Conservation (phyloP, 2,329 filamentous ascomycete species). For the Penicillium sp. region DNA sequence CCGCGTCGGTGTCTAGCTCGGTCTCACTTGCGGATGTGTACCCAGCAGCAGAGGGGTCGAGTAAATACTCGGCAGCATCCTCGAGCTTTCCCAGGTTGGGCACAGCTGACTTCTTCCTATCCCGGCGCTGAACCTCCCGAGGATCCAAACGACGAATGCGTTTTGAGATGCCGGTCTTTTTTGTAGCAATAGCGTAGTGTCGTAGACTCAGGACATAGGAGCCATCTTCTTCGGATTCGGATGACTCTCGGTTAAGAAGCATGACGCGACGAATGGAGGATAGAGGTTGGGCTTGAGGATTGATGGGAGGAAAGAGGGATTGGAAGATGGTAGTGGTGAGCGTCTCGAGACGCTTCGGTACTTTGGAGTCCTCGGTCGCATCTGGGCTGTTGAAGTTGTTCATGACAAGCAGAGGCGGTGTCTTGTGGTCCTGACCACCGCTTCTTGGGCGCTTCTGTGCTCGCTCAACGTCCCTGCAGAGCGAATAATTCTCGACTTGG, state of each 20-base stretch:
- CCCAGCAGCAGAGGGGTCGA: slow-evolving; percentile 72
- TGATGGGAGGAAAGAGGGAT: slow-evolving; percentile 92
- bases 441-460: slow-evolving; percentile 79
- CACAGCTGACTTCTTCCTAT: slow-evolving; percentile 64
- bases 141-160: slow-evolving; percentile 79
- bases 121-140: slow-evolving; percentile 72
- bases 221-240: slow-evolving; percentile 51
- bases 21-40: slow-evolving; percentile 93
- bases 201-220: slow-evolving; percentile 81
- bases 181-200: slow-evolving; percentile 94
- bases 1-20: slow-evolving; percentile 89
- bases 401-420: slow-evolving; percentile 91
- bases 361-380: slow-evolving; percentile 55
- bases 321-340: slow-evolving; percentile 93
- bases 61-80: slow-evolving; percentile 92
- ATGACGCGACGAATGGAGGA: slow-evolving; percentile 90
- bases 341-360: slow-evolving; percentile 92
- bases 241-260: slow-evolving; percentile 75
- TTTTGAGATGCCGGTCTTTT: slow-evolving; percentile 78
- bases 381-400: slow-evolving; percentile 83
- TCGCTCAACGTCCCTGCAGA: slow-evolving; percentile 84
- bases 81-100: slow-evolving; percentile 88
- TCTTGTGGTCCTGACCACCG: slow-evolving; percentile 79
- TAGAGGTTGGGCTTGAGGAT: slow-evolving; percentile 82
- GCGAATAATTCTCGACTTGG: slow-evolving; percentile 87